A percentile compares a stretch with the other conserved stretches of the same genome.
phyloP scores from a whole-genome alignment of 352 stramenopile species.

The Globisporangium takayamanum region DNA sequence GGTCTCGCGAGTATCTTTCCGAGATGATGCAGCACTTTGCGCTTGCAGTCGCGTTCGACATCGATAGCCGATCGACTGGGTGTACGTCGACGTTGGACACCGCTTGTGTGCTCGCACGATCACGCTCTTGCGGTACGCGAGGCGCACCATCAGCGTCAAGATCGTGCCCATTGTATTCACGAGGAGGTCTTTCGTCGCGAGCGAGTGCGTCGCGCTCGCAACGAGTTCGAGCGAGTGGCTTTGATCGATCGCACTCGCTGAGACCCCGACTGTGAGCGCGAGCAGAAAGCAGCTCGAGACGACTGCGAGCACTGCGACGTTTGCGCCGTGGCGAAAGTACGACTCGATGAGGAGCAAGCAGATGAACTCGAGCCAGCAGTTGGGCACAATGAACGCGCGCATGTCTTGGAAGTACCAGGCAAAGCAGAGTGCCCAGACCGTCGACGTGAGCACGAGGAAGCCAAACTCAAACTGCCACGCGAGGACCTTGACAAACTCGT shows the following conservation, averaged over 20 bases:
- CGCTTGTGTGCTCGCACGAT: background rate
- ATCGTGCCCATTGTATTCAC: conserved; percentile 11
- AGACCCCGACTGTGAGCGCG: background rate
- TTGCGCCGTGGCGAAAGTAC: conserved; percentile 3
- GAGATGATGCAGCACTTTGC: background rate
- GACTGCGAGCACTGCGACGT: background rate
- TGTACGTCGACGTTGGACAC: background rate
- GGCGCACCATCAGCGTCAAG: conserved; percentile 5
- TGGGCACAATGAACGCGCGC: conserved; percentile 3
- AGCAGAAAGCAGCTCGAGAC: conserved; percentile 6
- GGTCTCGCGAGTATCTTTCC: background rate
- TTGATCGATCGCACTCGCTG: conserved; percentile 2
- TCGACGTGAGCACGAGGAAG: conserved; percentile 4
- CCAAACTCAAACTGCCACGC: conserved; percentile 11
- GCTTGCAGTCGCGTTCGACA: conserved; percentile 6
- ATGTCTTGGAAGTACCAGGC: conserved; percentile 2
- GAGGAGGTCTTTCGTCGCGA: conserved; percentile 9
- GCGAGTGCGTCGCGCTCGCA: background rate
- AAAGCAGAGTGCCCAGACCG: conserved; percentile 5
- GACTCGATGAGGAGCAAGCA: conserved; percentile 10
- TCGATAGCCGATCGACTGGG: conserved; percentile 9
- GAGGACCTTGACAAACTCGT: conserved; percentile 10
- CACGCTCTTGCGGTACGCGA: conserved; percentile 8
- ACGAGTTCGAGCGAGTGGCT: background rate
- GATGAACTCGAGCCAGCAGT: conserved; percentile 11